Percentiles rank a stretch among this genome's conserved stretches.
Conservation (phyloP, 345 rosid species). For the Eucalyptus urophylla region DNA sequence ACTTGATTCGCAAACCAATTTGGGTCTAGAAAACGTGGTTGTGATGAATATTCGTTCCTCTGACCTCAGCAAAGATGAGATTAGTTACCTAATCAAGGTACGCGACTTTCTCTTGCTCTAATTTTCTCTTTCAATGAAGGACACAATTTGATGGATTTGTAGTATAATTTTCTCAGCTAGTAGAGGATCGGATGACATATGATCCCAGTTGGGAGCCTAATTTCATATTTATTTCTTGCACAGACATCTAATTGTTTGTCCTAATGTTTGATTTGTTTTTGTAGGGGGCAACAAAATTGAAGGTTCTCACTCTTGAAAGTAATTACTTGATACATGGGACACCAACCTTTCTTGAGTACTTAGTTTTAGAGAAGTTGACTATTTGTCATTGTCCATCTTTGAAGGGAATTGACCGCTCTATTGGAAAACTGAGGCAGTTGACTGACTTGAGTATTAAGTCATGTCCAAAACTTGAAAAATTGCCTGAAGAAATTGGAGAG, state of each 20-base stretch:
- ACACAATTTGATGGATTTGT: not conserved
- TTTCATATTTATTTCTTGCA: not conserved
- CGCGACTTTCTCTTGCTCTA: not conserved
- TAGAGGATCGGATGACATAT: not conserved
- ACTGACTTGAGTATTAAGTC: not conserved
- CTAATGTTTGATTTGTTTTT: not conserved
- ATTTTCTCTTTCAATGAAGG: not conserved
- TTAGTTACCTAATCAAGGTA: not conserved
- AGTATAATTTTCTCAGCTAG: not conserved
- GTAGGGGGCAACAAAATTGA: not conserved
- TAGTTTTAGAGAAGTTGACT: not conserved
- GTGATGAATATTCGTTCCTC: not conserved
- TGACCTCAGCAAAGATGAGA: not conserved
- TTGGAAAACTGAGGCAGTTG: not conserved
- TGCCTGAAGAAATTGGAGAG: not conserved
- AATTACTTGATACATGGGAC: accelerated
- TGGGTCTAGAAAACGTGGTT: not conserved
- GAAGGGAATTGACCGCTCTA: not conserved
- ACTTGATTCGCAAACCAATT: not conserved
- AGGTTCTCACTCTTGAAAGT: not conserved
- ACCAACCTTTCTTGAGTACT: not conserved
- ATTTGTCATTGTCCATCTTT: too few relatives aligned
- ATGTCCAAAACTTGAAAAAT: accelerated
- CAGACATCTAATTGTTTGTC: not conserved
- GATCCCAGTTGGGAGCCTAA: not conserved